Evolutionary conservation across 2,329 filamentous ascomycete genomes (phyloP).

Genomic region (Xylariaceae sp.): DNA sequence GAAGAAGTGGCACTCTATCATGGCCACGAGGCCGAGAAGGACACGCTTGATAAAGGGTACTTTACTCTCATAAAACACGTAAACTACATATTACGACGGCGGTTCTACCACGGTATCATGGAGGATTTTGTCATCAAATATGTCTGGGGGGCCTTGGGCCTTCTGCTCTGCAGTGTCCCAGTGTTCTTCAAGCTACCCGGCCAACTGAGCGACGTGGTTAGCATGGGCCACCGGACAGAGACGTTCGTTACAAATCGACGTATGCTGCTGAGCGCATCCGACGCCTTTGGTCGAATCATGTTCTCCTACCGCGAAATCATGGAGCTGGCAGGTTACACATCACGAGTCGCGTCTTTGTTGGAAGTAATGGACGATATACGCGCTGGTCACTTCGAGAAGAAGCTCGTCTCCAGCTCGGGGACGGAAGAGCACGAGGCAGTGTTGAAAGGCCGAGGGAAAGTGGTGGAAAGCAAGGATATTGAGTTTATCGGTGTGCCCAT

Average conservation of each 20-base stretch:
- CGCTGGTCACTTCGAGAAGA: constrained; percentile 89
- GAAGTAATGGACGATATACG: constrained; percentile 94
- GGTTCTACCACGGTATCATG: constrained; percentile 98
- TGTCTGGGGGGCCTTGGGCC: constrained; percentile 91
- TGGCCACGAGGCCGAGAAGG: constrained; percentile 90
- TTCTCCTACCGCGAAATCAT: constrained; percentile 98
- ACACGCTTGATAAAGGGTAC: constrained; percentile 95
- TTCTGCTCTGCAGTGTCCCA: constrained; percentile 87
- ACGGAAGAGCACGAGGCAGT: constrained; percentile 78
- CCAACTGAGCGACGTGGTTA: constrained; percentile 45
- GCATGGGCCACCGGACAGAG: constrained; percentile 66
- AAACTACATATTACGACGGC: constrained; percentile 83
- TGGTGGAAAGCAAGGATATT: constrained; percentile 63
- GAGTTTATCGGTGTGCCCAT: constrained; percentile 63
- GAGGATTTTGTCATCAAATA: constrained; percentile 99
- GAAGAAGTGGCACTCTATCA: constrained; percentile 91
- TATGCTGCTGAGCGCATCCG: constrained; percentile 86
- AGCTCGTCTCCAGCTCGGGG: constrained; percentile 82
- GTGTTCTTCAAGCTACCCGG: constrained; percentile 93
- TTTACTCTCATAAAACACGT: constrained; percentile 99
- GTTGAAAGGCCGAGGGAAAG: constrained; percentile 71
- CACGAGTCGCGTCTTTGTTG: constrained; percentile 80
- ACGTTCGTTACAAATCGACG: constrained; percentile 91
- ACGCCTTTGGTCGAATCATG: constrained; percentile 94
- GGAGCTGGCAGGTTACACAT: constrained; percentile 91